phyloP scores from a whole-genome alignment of 768 basidiomycete genomes.

The Crepidotus variabilis region DNA sequence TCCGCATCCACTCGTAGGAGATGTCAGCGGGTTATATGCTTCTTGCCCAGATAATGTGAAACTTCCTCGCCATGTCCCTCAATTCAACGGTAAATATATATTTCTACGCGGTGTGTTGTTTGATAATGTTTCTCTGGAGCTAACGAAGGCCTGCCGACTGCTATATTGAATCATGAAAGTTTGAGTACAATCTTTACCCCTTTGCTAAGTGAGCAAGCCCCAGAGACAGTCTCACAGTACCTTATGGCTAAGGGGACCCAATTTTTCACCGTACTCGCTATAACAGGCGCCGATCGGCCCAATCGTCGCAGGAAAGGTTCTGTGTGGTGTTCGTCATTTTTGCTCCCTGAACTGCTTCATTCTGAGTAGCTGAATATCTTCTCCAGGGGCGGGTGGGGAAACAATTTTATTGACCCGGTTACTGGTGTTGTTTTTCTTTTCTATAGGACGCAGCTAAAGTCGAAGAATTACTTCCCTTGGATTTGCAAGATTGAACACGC shows the following conservation, averaged over 20 bases:
- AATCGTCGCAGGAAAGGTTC: slow-evolving; percentile 24
- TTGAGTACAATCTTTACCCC: slow-evolving; percentile 24
- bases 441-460: slow-evolving; percentile 15
- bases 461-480: no score
- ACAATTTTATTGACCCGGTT: slow-evolving; percentile 22
- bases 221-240: slow-evolving; percentile 15
- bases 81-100: slow-evolving; percentile 21
- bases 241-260: slow-evolving; percentile 15
- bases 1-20: slow-evolving; percentile 22
- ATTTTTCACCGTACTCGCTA: slow-evolving; percentile 25
- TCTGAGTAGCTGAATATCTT: no score
- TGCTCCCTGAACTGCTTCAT: no score
- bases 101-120: not conserved
- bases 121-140: not conserved
- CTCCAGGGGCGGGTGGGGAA: slow-evolving; percentile 20
- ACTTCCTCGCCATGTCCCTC: slow-evolving; percentile 27
- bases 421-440: slow-evolving; percentile 21
- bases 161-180: slow-evolving; percentile 20
- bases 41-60: slow-evolving; percentile 28
- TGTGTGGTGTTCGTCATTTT: slow-evolving; percentile 21
- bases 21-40: slow-evolving; percentile 23
- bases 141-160: slow-evolving; percentile 10
- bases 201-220: slow-evolving; percentile 17
- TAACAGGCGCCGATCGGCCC: slow-evolving; percentile 24
- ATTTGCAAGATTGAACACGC: no score